Base-by-base conservation (phyloP, 768 basidiomycete species). In the Tylopilus subfusipes region DNA sequence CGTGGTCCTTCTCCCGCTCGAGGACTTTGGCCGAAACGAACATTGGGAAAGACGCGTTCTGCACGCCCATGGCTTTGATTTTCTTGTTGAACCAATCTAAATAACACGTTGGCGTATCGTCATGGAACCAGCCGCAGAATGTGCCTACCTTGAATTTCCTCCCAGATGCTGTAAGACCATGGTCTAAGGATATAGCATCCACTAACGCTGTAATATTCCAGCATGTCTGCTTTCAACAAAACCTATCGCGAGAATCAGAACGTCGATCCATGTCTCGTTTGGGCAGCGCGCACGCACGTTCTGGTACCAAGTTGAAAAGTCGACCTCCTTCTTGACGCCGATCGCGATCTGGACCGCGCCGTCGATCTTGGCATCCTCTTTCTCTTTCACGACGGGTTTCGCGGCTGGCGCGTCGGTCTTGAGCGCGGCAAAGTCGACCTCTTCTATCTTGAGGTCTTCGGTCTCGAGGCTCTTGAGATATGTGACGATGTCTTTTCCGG, bases 1-100 rank as follows among this genome's bases (percentile, higher is more conserved):
- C 93, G 70, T 99, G 97, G 64, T 98, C 86, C 76, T 98, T 98
- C 73, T 99, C 97, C 50, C 90, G 82, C 72, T 99, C 95, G 53
- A 99, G 82, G 24, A 95, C 90, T 53, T 90, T 93, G 54, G 82
- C 72, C 0, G 94, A 95, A 31, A 99, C 90, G 64, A 98, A 98
- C 93, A 99, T 98, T 4, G 97, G 97, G 82, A 99, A 99, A 68
- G 98, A 99, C 5, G 93, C 86, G 69, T 98, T 98, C 70, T 97
- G 91, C 18, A 98, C 96, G 43, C 88, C 97, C 67, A 98, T 81
- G 60, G 89, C 89, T 73, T 91, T 94, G 78, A 98, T 99, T 64
- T 86, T 78, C 36, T 74, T 73, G 71, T 99, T 90, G 78, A 98
- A 98, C 93, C 94, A 99, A 52, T 81, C 90, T 94, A n/a, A 21